Conservation (phyloP, 1,139 yeast genomes). For the Hemisphaericaspora subhashii region DNA sequence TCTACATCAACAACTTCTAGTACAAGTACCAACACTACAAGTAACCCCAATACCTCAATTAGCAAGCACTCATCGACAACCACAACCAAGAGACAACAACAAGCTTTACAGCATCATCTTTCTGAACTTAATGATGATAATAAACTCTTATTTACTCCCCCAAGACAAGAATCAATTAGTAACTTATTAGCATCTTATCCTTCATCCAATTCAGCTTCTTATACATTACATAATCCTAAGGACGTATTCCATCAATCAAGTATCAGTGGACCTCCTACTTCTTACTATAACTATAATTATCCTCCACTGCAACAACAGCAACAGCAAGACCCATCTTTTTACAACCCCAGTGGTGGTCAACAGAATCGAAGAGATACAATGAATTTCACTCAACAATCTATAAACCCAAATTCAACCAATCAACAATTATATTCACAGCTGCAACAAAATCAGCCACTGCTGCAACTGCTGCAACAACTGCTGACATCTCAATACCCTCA, state of each 20-base stretch:
- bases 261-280: constrained; percentile 1
- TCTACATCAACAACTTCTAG: constrained; percentile 6
- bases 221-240: constrained; percentile 1
- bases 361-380: constrained; percentile 6
- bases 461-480: constrained; percentile 8
- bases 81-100: neutral
- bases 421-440: constrained; percentile 7
- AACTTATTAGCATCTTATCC: constrained; percentile 21
- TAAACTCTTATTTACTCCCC: constrained; percentile 17
- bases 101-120: constrained; percentile 3
- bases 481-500: constrained; percentile 6
- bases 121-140: constrained; percentile 6
- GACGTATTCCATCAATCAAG: constrained; percentile 3
- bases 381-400: constrained; percentile 6
- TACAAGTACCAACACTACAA: neutral
- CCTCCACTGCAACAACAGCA: neutral
- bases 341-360: too few species aligned
- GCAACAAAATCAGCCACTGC: constrained; percentile 9
- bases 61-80: neutral
- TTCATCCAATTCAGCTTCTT: constrained; percentile 16
- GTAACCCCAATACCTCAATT: neutral
- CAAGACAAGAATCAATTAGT: constrained; percentile 23
- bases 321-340: neutral
- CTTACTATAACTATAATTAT: neutral
- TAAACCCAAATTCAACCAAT: constrained; percentile 7